Conservation (phyloP, 139 green algal genomes). For the Mesotaenium endlicherianum region DNA sequence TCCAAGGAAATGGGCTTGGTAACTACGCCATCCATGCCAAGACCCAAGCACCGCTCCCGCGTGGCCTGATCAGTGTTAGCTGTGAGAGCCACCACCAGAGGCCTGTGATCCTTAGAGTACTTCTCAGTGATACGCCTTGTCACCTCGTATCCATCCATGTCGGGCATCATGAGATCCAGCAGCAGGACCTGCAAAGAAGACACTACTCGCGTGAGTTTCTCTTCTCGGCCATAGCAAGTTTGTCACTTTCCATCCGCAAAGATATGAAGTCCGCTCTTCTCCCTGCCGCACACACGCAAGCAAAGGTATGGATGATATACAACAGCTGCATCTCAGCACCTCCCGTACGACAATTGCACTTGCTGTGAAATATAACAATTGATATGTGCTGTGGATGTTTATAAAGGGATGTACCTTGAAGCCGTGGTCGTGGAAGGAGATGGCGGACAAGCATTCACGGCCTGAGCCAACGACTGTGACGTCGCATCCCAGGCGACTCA, state of each 20-base stretch:
- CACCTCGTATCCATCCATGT: conserved; percentile 35
- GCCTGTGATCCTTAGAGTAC: conserved; percentile 4
- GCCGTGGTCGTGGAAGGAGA: background rate
- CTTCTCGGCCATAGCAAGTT: too few relatives aligned
- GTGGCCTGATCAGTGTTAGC: conserved; percentile 43
- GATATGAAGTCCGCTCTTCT: too few relatives aligned
- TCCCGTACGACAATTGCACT: too few relatives aligned
- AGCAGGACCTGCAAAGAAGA: conserved; percentile 12
- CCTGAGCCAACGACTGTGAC: conserved; percentile 39
- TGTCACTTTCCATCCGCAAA: too few relatives aligned
- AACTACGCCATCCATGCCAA: conserved; percentile 43
- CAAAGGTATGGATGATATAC: too few relatives aligned
- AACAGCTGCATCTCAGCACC: too few relatives aligned
- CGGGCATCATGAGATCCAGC: conserved; percentile 16
- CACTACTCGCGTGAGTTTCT: too few relatives aligned
- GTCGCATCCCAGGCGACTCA: conserved; percentile 25
- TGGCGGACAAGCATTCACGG: conserved; percentile 32
- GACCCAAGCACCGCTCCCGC: conserved; percentile 17
- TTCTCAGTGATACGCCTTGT: conserved; percentile 9
- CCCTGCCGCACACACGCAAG: too few relatives aligned
- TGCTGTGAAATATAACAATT: too few relatives aligned
- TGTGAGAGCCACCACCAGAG: conserved; percentile 29
- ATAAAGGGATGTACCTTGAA: too few relatives aligned
- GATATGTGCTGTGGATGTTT: too few relatives aligned
- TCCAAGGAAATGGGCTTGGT: conserved; percentile 47